Base-by-base conservation (phyloP, 257 asterid species). In the Eucommia ulmoides region DNA sequence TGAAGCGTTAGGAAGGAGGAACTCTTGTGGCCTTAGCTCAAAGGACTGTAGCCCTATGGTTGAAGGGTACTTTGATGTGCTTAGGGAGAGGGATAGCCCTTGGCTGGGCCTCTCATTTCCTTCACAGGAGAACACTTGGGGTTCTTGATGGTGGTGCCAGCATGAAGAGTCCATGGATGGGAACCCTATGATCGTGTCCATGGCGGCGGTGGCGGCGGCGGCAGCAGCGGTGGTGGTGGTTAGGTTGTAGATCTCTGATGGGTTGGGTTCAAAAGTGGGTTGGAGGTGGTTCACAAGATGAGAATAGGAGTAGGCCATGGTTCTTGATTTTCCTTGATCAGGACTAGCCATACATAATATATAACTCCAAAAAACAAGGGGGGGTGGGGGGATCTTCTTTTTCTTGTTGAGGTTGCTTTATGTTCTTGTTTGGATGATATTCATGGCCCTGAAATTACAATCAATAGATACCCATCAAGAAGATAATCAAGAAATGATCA, bases 91-190 rank as follows among this genome's bases (percentile, higher is more conserved):
- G 0, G 96, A 82, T 22, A 89, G 96, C 0, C 96, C 95, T 54
- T 80, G 93, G 51, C 80, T 87, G 1, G 94, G 94, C 67, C 92
- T 77, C 53, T 81, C 94, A 54, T 73, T 79, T 15, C 83, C 84
- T 62, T 88, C 87, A 42, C 87, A 76, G 1, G 77, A 58, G 56
- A 88, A 88, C n/a, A 82, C 82, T 20, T 79, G 65, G 10, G 20
- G 65, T 25, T 16, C 69, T 19, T 3, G 68, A 41, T 0, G 41
- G 51, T 41, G 64, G 47, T 18, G 73, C 49, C 3, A 52, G 63
- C 65, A 72, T 54, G 54, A 72, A 46, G 44, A n/a, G n/a, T n/a
- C n/a, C n/a, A n/a, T n/a, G n/a, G n/a, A n/a, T n/a, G n/a, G n/a
- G n/a, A n/a, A n/a, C n/a, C n/a, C 41, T 33, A 44, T 61, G 67